Conservation (phyloP, 1,139 yeast genomes). For the Lodderomyces theae region DNA sequence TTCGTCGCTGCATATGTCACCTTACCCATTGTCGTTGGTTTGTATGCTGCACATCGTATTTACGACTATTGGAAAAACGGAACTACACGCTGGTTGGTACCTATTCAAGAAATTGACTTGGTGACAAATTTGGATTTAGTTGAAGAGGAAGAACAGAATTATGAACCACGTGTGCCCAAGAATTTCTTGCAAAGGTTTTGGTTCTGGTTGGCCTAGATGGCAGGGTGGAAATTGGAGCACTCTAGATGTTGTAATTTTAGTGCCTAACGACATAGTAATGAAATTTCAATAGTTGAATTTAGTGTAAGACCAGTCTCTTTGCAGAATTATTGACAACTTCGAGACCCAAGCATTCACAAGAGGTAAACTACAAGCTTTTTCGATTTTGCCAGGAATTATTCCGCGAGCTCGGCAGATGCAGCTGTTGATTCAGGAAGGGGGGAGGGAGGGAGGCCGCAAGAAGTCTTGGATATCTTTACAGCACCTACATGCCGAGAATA, state of each 20-base stretch:
- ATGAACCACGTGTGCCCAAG: conserved; percentile 27
- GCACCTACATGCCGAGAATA: too few relatives aligned
- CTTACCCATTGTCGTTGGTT: conserved; percentile 48
- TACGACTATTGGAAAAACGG: conserved; percentile 30
- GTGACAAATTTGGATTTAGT: conserved; percentile 44
- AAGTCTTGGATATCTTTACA: too few relatives aligned
- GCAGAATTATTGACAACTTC: too few relatives aligned
- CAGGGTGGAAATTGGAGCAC: background rate
- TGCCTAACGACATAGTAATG: background rate
- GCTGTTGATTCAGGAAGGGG: too few relatives aligned
- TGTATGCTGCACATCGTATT: conserved; percentile 44
- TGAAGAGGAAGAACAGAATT: conserved; percentile 36
- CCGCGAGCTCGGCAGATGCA: too few relatives aligned
- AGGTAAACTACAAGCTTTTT: too few relatives aligned
- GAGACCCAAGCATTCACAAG: too few relatives aligned
- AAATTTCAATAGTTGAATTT: background rate
- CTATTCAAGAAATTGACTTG: conserved; percentile 43
- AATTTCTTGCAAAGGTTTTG: conserved; percentile 35
- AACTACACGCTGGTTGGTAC: conserved; percentile 32
- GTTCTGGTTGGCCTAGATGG: conserved; percentile 35
- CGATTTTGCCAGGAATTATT: too few relatives aligned
- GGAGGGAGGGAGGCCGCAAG: too few relatives aligned
- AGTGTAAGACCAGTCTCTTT: too few relatives aligned
- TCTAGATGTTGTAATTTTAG: background rate
- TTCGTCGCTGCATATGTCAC: conserved; percentile 64